phyloP scores from a whole-genome alignment of 2,329 filamentous ascomycete species.

The Rosellinia necatrix region DNA sequence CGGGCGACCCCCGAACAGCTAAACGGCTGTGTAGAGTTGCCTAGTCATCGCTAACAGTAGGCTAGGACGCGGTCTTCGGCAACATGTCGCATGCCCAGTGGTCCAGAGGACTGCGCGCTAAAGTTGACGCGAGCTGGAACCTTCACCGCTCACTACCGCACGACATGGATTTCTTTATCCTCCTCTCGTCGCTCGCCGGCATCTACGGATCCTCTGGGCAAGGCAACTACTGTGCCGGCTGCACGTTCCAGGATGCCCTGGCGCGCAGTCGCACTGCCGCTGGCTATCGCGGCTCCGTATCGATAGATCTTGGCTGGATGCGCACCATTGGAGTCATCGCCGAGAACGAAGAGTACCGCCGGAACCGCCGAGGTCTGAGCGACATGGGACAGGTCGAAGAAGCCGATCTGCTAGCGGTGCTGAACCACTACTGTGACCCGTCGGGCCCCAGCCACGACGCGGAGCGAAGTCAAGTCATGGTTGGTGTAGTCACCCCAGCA shows the following conservation, averaged over 20 bases:
- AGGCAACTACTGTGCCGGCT: slow-evolving; percentile 24
- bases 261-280: slow-evolving; percentile 7
- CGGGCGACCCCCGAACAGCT: too few relatives aligned
- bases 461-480: too few relatives aligned
- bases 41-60: too few relatives aligned
- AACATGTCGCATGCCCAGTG: slow-evolving; percentile 25
- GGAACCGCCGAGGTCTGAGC: slow-evolving; percentile 18
- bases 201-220: slow-evolving; percentile 9
- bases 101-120: slow-evolving; percentile 7
- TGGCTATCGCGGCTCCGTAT: neutral
- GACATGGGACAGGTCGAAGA: slow-evolving; percentile 33
- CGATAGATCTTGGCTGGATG: slow-evolving; percentile 26
- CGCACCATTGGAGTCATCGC: slow-evolving; percentile 17
- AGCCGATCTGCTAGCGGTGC: slow-evolving; percentile 32
- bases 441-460: too few relatives aligned
- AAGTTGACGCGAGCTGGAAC: slow-evolving; percentile 23
- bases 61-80: slow-evolving; percentile 25
- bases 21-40: too few relatives aligned
- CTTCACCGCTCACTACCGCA: slow-evolving; percentile 11
- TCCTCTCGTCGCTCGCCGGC: slow-evolving; percentile 18
- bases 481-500: too few relatives aligned
- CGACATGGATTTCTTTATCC: slow-evolving; percentile 26
- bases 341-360: slow-evolving; percentile 21
- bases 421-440: too few relatives aligned
- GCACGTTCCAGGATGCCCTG: slow-evolving; percentile 23